Evolutionary conservation across 2,329 filamentous ascomycete species (phyloP), one percentile per base, ranked within the genome.

Genomic region (Didymella pomorum): DNA sequence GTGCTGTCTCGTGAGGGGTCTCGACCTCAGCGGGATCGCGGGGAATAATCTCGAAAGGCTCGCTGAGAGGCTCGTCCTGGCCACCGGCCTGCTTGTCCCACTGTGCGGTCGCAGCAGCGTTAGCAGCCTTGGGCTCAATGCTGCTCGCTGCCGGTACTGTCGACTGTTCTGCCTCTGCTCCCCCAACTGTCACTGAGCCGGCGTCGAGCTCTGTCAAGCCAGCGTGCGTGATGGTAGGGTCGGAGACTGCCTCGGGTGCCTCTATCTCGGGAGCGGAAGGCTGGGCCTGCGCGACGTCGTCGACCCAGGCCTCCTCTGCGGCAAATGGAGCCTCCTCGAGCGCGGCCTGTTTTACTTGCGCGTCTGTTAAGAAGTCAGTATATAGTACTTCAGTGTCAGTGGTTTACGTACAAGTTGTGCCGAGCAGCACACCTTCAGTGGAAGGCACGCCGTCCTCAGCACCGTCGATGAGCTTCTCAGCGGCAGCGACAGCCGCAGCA

Each of bases 1-100:
- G 71, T 14, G 78, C 76, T 20, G 74, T 63, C 45, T 83, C 79
- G 41, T 86, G 74, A 35, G 86, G 87, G 35, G 83, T 86, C 61
- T 95, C 91, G 5, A 89, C 89, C 81, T 96, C 92, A 50, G 86
- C 80, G 45, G 88, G 84, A 71, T 93, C 86, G 56, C 89, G 87
- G 50, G 91, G 87, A 43, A 91, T 82, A 74, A 92, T 87, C 60
- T 96, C 89, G 86, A 91, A 95, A 52, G 83, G 85, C 65, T 93
- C 90, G 26, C 82, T 80, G 41, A 83, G 73, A 23, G 83, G 80
- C 54, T 83, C 79, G 48, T 81, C 79, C 21, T 82, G 79, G 16
- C 76, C 79, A 41, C 76, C 73, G 46, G 77, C 74, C 58, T 82
- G 80, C 49, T 81, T 80, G 66, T 91, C 88, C 89, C 87, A 91